Conservation (phyloP, 1,139 yeast genomes). For the Yamadazyma kanchanaburiensis region DNA sequence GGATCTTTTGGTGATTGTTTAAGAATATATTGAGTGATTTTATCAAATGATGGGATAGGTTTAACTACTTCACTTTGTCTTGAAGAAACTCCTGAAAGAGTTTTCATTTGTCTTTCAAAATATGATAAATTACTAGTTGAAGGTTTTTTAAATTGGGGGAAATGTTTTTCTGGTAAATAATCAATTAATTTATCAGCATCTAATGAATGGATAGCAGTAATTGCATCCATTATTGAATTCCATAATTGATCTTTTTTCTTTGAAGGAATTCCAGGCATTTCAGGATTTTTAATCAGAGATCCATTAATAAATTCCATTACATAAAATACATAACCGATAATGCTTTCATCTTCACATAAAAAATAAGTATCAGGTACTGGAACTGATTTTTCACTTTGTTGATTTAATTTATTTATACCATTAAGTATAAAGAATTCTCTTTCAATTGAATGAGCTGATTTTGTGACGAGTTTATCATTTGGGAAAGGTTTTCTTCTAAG, state of each 20-base stretch:
- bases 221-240: constrained; percentile 50
- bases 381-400: constrained; percentile 25
- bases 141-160: constrained; percentile 41
- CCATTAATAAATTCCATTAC: constrained; percentile 63
- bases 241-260: constrained; percentile 32
- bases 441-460: constrained; percentile 65
- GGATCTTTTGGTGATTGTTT: constrained; percentile 48
- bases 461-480: constrained; percentile 48
- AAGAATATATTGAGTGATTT: constrained; percentile 41
- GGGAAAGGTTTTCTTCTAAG: constrained; percentile 63
- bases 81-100: constrained; percentile 45
- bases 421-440: constrained; percentile 56
- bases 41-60: constrained; percentile 48
- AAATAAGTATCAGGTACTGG: constrained; percentile 48
- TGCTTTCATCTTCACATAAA: constrained; percentile 50
- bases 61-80: constrained; percentile 52
- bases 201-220: constrained; percentile 51
- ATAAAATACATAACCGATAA: constrained; percentile 53
- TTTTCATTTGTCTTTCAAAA: constrained; percentile 54
- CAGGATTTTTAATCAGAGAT: constrained; percentile 55
- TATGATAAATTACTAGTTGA: constrained; percentile 27
- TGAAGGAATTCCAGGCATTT: constrained; percentile 36
- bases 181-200: constrained; percentile 44
- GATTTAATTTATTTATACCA: constrained; percentile 39
- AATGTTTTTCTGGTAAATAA: constrained; percentile 43